Conservation (phyloP, 1,139 yeast genomes). For the Candida sp. region DNA sequence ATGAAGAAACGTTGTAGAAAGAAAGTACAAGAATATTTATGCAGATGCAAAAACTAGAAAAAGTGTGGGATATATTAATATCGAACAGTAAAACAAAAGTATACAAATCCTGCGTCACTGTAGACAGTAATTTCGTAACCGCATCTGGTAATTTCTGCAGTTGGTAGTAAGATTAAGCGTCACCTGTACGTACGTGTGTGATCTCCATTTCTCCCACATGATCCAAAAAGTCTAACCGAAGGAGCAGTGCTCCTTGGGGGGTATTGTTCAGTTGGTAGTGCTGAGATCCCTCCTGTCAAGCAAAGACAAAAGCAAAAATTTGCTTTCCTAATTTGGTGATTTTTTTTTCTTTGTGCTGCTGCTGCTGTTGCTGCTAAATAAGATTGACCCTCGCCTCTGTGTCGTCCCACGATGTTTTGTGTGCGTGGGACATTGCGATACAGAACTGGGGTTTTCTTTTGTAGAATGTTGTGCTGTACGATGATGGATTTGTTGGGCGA, state of each 20-base stretch:
- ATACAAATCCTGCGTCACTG: background rate
- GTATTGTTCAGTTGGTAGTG: background rate
- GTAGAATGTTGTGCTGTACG: background rate
- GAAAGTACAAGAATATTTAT: background rate
- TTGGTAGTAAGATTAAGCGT: background rate
- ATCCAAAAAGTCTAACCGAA: no score
- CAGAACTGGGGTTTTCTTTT: background rate
- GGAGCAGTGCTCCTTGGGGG: no score
- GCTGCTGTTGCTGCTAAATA: background rate
- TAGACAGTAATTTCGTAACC: background rate
- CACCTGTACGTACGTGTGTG: no score
- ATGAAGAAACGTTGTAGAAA: background rate
- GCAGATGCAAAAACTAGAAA: background rate
- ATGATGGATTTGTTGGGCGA: background rate
- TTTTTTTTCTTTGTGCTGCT: background rate
- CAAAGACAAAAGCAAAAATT: background rate
- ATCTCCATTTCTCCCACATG: no score
- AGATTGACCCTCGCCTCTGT: no score
- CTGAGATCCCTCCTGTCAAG: background rate
- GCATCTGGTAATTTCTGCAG: background rate
- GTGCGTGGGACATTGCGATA: background rate
- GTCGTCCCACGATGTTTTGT: no score
- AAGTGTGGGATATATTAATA: background rate
- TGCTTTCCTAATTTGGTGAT: conserved; percentile 1
- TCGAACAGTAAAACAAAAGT: background rate